These are phyloP conservation scores for Plectosphaerella plurivora DNA, from an alignment of 2,329 filamentous ascomycete species.

Conservation along the genomic window DNA sequence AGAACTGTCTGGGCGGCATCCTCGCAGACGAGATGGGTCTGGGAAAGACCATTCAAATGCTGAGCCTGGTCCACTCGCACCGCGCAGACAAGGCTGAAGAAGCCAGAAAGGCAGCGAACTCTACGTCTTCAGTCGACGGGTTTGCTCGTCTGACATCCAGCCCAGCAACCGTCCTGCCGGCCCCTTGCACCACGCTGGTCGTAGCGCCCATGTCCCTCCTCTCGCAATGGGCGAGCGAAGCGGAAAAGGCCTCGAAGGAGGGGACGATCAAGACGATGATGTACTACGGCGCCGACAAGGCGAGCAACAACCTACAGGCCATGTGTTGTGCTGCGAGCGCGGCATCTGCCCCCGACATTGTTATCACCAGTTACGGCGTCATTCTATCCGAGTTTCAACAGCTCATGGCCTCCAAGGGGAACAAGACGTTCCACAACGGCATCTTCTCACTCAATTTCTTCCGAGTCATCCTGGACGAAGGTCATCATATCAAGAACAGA, in stretches of 20 bases:
- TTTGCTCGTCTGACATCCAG: constrained; percentile 59
- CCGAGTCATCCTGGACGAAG: constrained; percentile 91
- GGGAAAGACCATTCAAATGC: constrained; percentile 98
- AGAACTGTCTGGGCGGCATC: constrained; percentile 89
- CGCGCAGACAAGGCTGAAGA: constrained; percentile 49
- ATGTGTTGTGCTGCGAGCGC: constrained; percentile 74
- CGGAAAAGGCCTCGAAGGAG: constrained; percentile 80
- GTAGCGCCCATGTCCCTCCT: constrained; percentile 96
- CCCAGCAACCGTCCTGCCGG: constrained; percentile 55
- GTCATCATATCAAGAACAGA: constrained; percentile 85
- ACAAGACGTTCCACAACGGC: constrained; percentile 62
- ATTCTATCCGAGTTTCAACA: constrained; percentile 86
- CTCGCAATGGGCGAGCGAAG: constrained; percentile 96
- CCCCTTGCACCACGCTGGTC: constrained; percentile 87
- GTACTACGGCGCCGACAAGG: constrained; percentile 90
- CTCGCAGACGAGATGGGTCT: constrained; percentile 97
- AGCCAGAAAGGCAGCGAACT: constrained; percentile 20
- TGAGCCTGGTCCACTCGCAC: constrained; percentile 86
- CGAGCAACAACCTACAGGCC: constrained; percentile 66
- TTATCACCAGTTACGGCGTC: constrained; percentile 93
- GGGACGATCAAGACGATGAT: constrained; percentile 80
- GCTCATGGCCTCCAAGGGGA: constrained; percentile 61
- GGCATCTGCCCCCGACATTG: constrained; percentile 74
- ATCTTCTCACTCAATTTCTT: constrained; percentile 94
- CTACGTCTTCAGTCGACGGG: constrained; percentile 45